Base-by-base conservation (phyloP, 495 filamentous ascomycete genomes). In the Xylaria palmicola region DNA sequence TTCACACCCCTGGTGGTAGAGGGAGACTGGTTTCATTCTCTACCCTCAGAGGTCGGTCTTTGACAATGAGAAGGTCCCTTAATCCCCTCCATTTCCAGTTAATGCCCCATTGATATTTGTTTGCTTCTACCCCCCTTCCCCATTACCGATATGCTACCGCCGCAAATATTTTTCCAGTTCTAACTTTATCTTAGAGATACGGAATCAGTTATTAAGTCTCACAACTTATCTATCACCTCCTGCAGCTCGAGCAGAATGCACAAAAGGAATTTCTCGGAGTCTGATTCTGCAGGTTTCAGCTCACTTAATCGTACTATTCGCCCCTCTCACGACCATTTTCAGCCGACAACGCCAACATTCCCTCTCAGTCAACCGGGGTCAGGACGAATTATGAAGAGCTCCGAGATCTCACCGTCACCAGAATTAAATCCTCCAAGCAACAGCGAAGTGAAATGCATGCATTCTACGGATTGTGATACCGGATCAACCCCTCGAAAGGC, bases 401-500 rank as follows among this genome's bases (percentile, higher is more conserved):
- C 48, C n/a, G 13, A 51, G 6, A 7, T 29, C 7, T 19, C 27
- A 24, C 53, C 26, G n/a, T n/a, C n/a, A n/a, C n/a, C n/a, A n/a
- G n/a, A n/a, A n/a, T n/a, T n/a, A n/a, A n/a, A n/a, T n/a, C n/a
- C n/a, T n/a, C n/a, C n/a, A n/a, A n/a, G n/a, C n/a, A n/a, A n/a
- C n/a, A n/a, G n/a, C n/a, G n/a, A n/a, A n/a, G n/a, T n/a, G n/a
- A n/a, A n/a, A n/a, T 78, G 76, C 50, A 68, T 76, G 70, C 75
- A 74, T 56, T 66, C 71, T 40, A 53, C 52, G 0, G 65, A 76
- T 50, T 86, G 85, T 64, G 72, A 77, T n/a, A 84, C 83, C 0
- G 75, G 74, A 13, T 79, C 78, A 12, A 74, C 73, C 7, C 73
- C 76, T 19, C 84, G 92, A 34, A 96, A 96, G 69, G 81, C 88